Conservation (phyloP, 495 filamentous ascomycete genomes). For the Aspergillus campestris region DNA sequence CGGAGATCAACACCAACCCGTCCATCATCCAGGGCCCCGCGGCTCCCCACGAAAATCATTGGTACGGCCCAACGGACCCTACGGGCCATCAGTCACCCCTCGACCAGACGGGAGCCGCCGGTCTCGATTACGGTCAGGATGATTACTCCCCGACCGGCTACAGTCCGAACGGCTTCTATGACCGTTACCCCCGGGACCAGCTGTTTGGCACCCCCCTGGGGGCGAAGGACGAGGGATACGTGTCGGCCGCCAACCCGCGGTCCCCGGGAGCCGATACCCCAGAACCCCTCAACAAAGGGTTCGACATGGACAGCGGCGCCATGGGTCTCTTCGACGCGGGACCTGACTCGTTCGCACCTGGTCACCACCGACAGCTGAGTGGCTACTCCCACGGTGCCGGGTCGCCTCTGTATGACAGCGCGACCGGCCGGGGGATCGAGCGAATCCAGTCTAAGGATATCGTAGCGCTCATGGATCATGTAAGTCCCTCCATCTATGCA, state of each 20-base stretch:
- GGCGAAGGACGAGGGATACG: conserved; percentile 80
- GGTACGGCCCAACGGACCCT: conserved; percentile 40
- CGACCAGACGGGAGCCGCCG: conserved; percentile 36
- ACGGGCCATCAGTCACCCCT: conserved; percentile 34
- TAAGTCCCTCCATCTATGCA: conserved; percentile 32
- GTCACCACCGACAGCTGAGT: conserved; percentile 65
- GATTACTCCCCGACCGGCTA: conserved; percentile 35
- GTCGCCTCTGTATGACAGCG: conserved; percentile 83
- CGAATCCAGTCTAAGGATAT: conserved; percentile 96
- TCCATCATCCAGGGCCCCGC: conserved; percentile 65
- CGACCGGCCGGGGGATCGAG: conserved; percentile 83
- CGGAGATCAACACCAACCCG: conserved; percentile 70
- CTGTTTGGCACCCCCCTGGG: conserved; percentile 36
- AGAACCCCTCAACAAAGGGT: conserved; percentile 49
- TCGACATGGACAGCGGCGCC: conserved; percentile 49
- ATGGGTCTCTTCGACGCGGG: conserved; percentile 49
- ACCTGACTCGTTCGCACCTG: conserved; percentile 46
- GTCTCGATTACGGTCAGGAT: conserved; percentile 25
- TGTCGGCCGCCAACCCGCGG: conserved; percentile 68
- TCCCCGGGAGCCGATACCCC: conserved; percentile 52
- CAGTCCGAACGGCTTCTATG: conserved; percentile 29
- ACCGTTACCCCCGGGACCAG: conserved; percentile 22
- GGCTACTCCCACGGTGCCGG: conserved; percentile 74
- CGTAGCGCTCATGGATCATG: conserved; percentile 94
- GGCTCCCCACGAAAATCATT: conserved; percentile 45